Conservation (phyloP, 306 rosid genomes). For the Gastrolobium villosum region DNA sequence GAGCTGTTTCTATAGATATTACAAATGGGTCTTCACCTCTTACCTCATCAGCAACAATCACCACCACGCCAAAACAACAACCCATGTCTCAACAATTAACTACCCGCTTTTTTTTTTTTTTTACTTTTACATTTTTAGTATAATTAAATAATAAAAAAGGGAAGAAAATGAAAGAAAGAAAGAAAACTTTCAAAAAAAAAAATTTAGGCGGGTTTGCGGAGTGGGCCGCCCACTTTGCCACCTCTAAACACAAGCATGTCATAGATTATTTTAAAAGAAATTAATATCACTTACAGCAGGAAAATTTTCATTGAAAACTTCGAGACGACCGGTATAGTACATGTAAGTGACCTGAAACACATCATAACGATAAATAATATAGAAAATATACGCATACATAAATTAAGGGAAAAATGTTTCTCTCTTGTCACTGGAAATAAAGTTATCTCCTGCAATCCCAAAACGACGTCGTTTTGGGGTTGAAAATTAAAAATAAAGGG, state of each 20-base stretch:
- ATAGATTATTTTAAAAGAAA: slow-evolving; percentile 36
- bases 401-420: too few relatives aligned
- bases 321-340: slow-evolving; percentile 99
- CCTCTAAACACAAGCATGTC: slow-evolving; percentile 27
- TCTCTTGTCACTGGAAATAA: too few relatives aligned
- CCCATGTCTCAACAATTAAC: slow-evolving; percentile 44
- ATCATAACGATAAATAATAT: slow-evolving; percentile 42
- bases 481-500: too few relatives aligned
- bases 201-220: too few relatives aligned
- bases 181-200: too few relatives aligned
- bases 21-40: slow-evolving; percentile 82
- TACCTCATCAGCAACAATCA: slow-evolving; percentile 65
- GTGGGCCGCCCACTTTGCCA: too few relatives aligned
- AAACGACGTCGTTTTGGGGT: too few relatives aligned
- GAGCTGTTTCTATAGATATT: slow-evolving; percentile 61
- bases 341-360: slow-evolving; percentile 90
- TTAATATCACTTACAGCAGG: slow-evolving; percentile 77
- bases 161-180: too few relatives aligned
- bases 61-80: slow-evolving; percentile 32
- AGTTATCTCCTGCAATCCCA: too few relatives aligned
- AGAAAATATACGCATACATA: slow-evolving; percentile 6
- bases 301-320: slow-evolving; percentile 96
- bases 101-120: too few relatives aligned
- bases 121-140: too few relatives aligned
- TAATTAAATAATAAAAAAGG: too few relatives aligned